Evolutionary conservation across 2,329 filamentous ascomycete species (phyloP).

Genomic region (Aurifilum marmelostoma): DNA sequence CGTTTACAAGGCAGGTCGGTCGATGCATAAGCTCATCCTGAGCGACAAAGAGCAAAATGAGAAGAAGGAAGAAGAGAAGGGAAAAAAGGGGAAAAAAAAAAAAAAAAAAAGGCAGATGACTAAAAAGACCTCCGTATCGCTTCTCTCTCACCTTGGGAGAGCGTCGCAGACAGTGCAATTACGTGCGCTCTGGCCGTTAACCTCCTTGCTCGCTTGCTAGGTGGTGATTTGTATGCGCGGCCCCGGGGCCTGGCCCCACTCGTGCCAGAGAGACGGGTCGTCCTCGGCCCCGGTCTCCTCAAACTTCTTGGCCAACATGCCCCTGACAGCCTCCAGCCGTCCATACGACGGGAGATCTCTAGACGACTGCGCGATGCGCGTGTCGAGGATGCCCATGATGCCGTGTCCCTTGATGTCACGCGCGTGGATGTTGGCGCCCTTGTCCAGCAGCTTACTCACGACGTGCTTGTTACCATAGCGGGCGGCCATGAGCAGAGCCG

Average conservation of each 20-base stretch:
- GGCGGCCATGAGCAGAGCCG: constrained; percentile 57
- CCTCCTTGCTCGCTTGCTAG: not conserved
- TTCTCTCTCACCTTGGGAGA: not conserved
- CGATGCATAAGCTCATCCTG: not conserved
- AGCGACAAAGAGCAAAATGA: not conserved
- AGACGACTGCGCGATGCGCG: constrained; percentile 37
- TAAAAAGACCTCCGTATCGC: not conserved
- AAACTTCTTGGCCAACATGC: constrained; percentile 23
- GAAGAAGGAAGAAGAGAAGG: too few species aligned
- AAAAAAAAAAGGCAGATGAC: too few species aligned
- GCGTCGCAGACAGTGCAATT: too few species aligned
- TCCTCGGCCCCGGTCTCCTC: constrained; percentile 19
- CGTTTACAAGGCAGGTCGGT: not conserved
- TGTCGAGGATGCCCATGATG: constrained; percentile 51
- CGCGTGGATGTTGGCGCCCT: constrained; percentile 52
- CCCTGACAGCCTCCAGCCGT: constrained; percentile 24
- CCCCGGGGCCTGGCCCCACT: constrained; percentile 18
- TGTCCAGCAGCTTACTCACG: constrained; percentile 48
- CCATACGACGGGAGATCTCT: constrained; percentile 20
- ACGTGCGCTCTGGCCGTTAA: too few species aligned
- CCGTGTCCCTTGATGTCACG: constrained; percentile 49
- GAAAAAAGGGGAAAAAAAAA: too few species aligned
- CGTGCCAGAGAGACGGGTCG: constrained; percentile 23
- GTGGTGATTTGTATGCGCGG: not conserved
- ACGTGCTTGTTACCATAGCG: constrained; percentile 57